phyloP scores from a whole-genome alignment of 78 protist species.

The Dictyostelium citrinum region DNA sequence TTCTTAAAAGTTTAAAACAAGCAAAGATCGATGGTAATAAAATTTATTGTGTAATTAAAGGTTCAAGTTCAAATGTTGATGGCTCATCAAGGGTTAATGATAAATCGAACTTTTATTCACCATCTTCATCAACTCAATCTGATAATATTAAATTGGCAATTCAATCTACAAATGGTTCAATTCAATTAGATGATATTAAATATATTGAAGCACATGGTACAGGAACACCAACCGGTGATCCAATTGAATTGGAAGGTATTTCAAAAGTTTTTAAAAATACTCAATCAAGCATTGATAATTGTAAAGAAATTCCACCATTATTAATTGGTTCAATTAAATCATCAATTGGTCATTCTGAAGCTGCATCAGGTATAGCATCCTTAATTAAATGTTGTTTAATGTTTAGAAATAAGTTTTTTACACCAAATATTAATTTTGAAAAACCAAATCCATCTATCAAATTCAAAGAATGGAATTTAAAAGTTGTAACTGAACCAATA shows the following conservation, averaged over 20 bases:
- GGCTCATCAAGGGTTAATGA: slow-evolving; percentile 48
- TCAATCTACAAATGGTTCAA: neutral
- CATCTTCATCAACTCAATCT: no score
- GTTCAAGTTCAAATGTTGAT: slow-evolving; percentile 55
- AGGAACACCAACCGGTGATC: slow-evolving; percentile 78
- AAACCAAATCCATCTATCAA: slow-evolving; percentile 59
- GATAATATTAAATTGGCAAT: neutral
- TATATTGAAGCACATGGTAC: slow-evolving; percentile 81
- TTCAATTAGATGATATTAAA: slow-evolving; percentile 13
- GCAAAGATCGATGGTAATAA: slow-evolving; percentile 30
- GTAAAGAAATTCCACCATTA: neutral
- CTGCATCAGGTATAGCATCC: slow-evolving; percentile 26
- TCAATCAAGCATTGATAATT: no score
- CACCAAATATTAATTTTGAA: slow-evolving; percentile 54
- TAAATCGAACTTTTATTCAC: neutral
- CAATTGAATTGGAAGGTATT: slow-evolving; percentile 44
- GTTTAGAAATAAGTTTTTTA: slow-evolving; percentile 32
- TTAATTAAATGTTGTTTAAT: slow-evolving; percentile 40
- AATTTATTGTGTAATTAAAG: slow-evolving; percentile 57
- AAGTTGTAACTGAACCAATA: slow-evolving; percentile 26
- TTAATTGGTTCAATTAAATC: neutral
- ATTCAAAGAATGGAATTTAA: slow-evolving; percentile 29
- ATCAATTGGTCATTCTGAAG: slow-evolving; percentile 66
- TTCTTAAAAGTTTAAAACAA: slow-evolving; percentile 22
- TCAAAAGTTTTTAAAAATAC: slow-evolving; percentile 14